A percentile compares a stretch with the other conserved stretches of the same genome.
These are phyloP conservation scores for Melampsora abietis-canadensis DNA, from an alignment of 1,284 basidiomycete species.

Conservation along the genomic window DNA sequence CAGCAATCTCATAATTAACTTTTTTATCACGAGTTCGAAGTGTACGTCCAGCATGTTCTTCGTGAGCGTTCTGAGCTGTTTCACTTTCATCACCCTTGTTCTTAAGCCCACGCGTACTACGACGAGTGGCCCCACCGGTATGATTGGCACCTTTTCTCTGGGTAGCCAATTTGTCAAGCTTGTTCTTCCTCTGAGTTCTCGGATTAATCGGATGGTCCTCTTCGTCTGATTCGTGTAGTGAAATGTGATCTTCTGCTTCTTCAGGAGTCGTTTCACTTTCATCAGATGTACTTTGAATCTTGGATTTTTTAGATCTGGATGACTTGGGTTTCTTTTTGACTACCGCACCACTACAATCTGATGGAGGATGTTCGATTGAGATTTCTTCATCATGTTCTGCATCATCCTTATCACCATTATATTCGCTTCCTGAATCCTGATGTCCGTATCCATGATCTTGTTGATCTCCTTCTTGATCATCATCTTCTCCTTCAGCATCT, in stretches of 20 bases:
- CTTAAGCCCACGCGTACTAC: conserved; percentile 4
- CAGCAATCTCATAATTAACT: conserved; percentile 54
- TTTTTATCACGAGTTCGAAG: conserved; percentile 42
- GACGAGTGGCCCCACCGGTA: conserved; percentile 27
- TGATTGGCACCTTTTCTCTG: conserved; percentile 22
- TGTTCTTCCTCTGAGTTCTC: background rate
- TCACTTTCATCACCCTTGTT: conserved; percentile 1
- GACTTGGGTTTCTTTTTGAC: background rate
- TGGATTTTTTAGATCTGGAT: background rate
- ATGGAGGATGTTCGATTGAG: background rate
- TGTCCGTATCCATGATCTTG: conserved; percentile 26
- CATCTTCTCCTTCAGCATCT: conserved; percentile 46
- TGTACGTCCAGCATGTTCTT: conserved; percentile 28
- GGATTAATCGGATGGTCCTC: conserved; percentile 5
- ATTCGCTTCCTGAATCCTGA: conserved; percentile 11
- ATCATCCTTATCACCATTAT: conserved; percentile 25
- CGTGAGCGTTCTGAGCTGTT: conserved; percentile 20
- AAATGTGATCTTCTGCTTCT: conserved; percentile 17
- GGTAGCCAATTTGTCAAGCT: conserved; percentile 33
- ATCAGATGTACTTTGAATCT: background rate
- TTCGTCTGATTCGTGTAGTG: conserved; percentile 4
- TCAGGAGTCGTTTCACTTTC: conserved; percentile 1
- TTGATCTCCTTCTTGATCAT: conserved; percentile 46
- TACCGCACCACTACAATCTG: background rate
- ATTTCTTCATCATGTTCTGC: conserved; percentile 4